phyloP scores from a whole-genome alignment of 2,329 filamentous ascomycete genomes.

The Colletotrichum incanum region DNA sequence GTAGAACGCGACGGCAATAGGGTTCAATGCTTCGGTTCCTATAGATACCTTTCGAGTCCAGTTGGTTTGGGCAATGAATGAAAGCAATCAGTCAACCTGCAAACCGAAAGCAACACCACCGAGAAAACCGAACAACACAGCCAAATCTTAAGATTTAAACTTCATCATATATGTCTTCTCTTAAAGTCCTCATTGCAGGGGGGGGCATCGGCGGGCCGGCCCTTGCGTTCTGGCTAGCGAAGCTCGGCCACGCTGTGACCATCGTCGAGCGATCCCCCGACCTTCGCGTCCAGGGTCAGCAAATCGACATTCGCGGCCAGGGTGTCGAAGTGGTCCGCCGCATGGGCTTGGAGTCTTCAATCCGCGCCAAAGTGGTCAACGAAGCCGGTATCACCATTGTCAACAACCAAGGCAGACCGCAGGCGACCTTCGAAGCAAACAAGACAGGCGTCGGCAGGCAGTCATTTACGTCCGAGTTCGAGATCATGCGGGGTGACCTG shows the following conservation, averaged over 20 bases:
- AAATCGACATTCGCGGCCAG: slow-evolving; percentile 62
- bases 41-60: background rate
- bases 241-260: slow-evolving; percentile 56
- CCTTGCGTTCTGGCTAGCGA: slow-evolving; percentile 59
- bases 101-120: background rate
- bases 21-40: background rate
- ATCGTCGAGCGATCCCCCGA: slow-evolving; percentile 59
- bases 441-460: slow-evolving; percentile 60
- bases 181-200: slow-evolving; percentile 65
- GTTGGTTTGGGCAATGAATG: background rate
- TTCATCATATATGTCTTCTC: slow-evolving; percentile 46
- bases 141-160: too few relatives aligned
- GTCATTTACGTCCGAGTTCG: slow-evolving; percentile 68
- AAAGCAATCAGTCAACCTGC: background rate
- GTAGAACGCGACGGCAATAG: background rate
- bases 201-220: slow-evolving; percentile 62
- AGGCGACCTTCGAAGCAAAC: slow-evolving; percentile 59
- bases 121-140: too few relatives aligned
- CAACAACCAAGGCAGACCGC: slow-evolving; percentile 54
- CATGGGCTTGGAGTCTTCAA: slow-evolving; percentile 57
- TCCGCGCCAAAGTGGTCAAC: slow-evolving; percentile 57
- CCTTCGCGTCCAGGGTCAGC: slow-evolving; percentile 59
- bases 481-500: slow-evolving; percentile 74
- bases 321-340: slow-evolving; percentile 56
- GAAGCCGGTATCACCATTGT: slow-evolving; percentile 66